A percentile compares a stretch with the other conserved stretches of the same genome.
phyloP scores from a whole-genome alignment of 805 yeast species.

The Candida coquimbonensis region DNA sequence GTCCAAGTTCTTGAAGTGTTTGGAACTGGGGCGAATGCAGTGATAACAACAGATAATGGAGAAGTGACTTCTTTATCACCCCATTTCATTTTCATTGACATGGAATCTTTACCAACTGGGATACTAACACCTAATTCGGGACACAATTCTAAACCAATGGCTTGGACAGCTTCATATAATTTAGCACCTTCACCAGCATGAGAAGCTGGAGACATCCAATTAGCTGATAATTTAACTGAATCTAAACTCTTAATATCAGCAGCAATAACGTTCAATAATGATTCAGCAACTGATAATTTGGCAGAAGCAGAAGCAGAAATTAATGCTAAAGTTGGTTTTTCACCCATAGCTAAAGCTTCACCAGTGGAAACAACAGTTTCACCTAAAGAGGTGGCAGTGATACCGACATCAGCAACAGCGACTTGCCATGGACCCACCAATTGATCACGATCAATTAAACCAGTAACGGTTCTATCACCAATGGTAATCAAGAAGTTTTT shows the following conservation, averaged over 20 bases:
- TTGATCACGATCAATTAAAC: slow-evolving; percentile 94
- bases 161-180: slow-evolving; percentile 93
- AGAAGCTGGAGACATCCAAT: slow-evolving; percentile 98
- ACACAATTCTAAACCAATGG: slow-evolving; percentile 89
- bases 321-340: slow-evolving; percentile 84
- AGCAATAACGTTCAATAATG: slow-evolving; percentile 80
- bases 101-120: slow-evolving; percentile 98
- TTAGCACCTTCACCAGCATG: slow-evolving; percentile 94
- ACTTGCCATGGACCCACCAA: slow-evolving; percentile 99
- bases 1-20: slow-evolving; percentile 93
- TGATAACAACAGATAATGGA: slow-evolving; percentile 85
- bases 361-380: slow-evolving; percentile 68
- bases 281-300: slow-evolving; percentile 92
- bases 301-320: slow-evolving; percentile 89
- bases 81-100: slow-evolving; percentile 99
- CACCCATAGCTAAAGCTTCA: slow-evolving; percentile 98
- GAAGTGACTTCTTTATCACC: slow-evolving; percentile 85
- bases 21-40: slow-evolving; percentile 85
- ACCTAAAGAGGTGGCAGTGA: slow-evolving; percentile 86
- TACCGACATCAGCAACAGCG: slow-evolving; percentile 98
- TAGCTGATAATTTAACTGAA: slow-evolving; percentile 83
- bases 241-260: slow-evolving; percentile 77
- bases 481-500: slow-evolving; percentile 94
- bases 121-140: slow-evolving; percentile 87
- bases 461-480: slow-evolving; percentile 97